These are phyloP conservation scores for Microbotryum violaceum DNA, from an alignment of 1,284 basidiomycete species.

Conservation along the genomic window DNA sequence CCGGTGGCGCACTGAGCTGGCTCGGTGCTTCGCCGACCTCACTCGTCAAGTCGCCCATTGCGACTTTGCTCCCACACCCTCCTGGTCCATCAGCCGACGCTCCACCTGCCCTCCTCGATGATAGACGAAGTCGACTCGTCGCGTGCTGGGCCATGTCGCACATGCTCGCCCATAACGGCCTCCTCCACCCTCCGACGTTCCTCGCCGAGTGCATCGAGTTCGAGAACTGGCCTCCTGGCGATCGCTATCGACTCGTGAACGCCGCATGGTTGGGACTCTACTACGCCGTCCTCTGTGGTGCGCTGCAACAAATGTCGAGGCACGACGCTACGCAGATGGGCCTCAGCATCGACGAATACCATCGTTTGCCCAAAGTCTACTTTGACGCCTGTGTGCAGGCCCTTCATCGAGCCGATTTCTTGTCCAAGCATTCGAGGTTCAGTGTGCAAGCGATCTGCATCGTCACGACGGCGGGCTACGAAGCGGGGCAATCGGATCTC, in stretches of 20 bases:
- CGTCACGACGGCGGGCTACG: constrained; percentile 17
- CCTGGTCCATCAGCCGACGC: too few relatives aligned
- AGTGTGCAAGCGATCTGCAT: constrained; percentile 22
- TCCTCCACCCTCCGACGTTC: constrained; percentile 16
- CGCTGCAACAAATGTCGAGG: constrained; percentile 22
- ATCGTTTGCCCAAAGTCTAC: constrained; percentile 12
- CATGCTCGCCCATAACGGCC: constrained; percentile 3
- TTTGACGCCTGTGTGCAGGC: constrained; percentile 24
- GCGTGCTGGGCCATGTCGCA: not conserved
- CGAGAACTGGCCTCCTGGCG: constrained; percentile 7
- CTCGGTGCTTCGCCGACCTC: not conserved
- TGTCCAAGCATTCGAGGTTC: constrained; percentile 24
- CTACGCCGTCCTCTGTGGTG: constrained; percentile 20
- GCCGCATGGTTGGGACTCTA: constrained; percentile 27
- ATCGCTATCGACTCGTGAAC: constrained; percentile 13
- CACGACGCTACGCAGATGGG: constrained; percentile 7
- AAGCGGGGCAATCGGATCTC: constrained; percentile 21
- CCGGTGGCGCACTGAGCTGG: not conserved
- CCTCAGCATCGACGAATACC: constrained; percentile 2
- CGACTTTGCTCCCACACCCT: not conserved
- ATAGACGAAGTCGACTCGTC: not conserved
- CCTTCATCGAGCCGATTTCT: constrained; percentile 22
- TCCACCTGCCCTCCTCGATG: not conserved
- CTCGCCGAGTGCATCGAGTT: constrained; percentile 20
- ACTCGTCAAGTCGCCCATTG: not conserved